Base-by-base conservation (phyloP, 441 rosid genomes). In the Manihot esculenta region DNA sequence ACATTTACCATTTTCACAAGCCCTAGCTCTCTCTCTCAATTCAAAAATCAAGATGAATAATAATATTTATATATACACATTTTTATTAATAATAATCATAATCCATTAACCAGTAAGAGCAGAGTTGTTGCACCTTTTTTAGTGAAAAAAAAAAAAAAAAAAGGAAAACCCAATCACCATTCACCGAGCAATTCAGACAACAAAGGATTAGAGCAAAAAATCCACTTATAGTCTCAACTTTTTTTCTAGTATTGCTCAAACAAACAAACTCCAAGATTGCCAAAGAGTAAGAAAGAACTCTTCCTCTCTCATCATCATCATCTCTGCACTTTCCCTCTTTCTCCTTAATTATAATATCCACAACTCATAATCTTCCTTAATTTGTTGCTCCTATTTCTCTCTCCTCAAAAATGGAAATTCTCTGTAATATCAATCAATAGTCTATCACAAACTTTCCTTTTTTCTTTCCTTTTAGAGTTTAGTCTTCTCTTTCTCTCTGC, bases 391-490 rank as follows among this genome's bases (percentile, higher is more conserved):
- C 45, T 27, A 17, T 45, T 15, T 70, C 26, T 65, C 68, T 57
- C 65, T 41, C 62, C 41, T 53, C 64, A 70, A 64, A 74, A 33
- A 69, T 66, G 74, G 84, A 78, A 82, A 65, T 69, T 66, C 41
- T 55, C 48, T 76, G 42, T 38, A 41, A 64, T 73, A 74, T 61
- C 72, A 66, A 70, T 54, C 65, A 60, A n/a, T 70, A n/a, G 58
- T 18, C 68, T 23, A 38, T 56, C 57, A 47, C 54, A 45, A 10
- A 10, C 73, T 13, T 59, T 8, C 53, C 64, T 71, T 24, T 18
- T n/a, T 5, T 38, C 35, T 51, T 27, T 59, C 48, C 47, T 3
- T 10, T 18, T 15, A 38, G 9, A 38, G 7, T 38, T 38, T 38
- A 38, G 42, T 13, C 3, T 41, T 12, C 27, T 9, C 26, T 58